phyloP scores from a whole-genome alignment of 1,284 basidiomycete genomes.

The Albatrellus sp. region DNA sequence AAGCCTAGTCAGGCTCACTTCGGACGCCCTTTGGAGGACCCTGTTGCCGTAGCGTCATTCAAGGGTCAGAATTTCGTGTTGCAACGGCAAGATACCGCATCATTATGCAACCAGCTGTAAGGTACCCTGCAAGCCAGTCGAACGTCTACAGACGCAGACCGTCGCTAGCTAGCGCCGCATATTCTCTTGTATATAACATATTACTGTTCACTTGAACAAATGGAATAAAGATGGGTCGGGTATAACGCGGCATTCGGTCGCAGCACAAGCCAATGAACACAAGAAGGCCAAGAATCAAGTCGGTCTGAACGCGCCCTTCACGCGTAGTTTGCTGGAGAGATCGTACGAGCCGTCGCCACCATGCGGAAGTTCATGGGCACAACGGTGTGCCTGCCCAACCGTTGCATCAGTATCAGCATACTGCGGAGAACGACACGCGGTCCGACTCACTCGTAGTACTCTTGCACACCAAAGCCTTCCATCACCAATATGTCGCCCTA shows the following conservation, averaged over 20 bases:
- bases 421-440: not conserved
- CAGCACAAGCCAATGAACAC: not conserved
- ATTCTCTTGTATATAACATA: too few relatives aligned
- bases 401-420: not conserved
- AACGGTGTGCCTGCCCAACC: constrained; percentile 30
- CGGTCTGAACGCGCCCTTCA: not conserved
- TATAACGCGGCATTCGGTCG: not conserved
- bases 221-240: not conserved
- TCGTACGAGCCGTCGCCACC: constrained; percentile 40
- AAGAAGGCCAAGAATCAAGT: not conserved
- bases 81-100: too few relatives aligned
- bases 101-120: too few relatives aligned
- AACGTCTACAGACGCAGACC: too few relatives aligned
- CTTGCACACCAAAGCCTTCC: constrained; percentile 55
- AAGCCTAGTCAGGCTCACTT: too few relatives aligned
- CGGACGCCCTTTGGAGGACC: too few relatives aligned
- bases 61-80: too few relatives aligned
- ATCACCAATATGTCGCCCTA: constrained; percentile 69
- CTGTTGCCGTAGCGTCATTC: too few relatives aligned
- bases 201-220: too few relatives aligned
- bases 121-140: too few relatives aligned
- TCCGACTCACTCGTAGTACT: constrained; percentile 54
- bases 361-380: constrained; percentile 38
- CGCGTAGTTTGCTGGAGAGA: constrained; percentile 17
- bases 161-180: too few relatives aligned